Evolutionary conservation across 768 basidiomycete genomes (phyloP).

Genomic region (Podaxis sp.): DNA sequence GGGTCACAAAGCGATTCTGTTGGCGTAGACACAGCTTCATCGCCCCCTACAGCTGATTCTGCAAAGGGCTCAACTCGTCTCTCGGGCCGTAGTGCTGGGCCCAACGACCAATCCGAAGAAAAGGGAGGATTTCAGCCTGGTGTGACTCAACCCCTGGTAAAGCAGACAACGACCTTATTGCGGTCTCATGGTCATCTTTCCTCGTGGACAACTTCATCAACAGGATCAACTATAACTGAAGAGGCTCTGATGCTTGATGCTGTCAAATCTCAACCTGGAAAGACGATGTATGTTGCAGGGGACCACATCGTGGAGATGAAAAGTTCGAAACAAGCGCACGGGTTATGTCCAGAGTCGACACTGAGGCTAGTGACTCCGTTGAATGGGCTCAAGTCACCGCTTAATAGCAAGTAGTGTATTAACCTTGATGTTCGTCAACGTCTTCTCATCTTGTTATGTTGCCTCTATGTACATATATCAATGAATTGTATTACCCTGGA

Average conservation of each 20-base stretch:
- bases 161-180: background rate
- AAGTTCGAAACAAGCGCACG: background rate
- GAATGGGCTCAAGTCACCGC: background rate
- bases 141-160: background rate
- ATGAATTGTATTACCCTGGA: background rate
- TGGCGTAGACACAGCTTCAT: background rate
- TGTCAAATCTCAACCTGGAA: background rate
- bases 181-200: conserved; percentile 2
- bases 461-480: background rate
- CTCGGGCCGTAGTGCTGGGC: background rate
- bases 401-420: background rate
- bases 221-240: background rate
- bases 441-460: background rate
- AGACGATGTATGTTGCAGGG: background rate
- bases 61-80: background rate
- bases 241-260: background rate
- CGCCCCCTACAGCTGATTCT: background rate
- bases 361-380: conserved; percentile 10
- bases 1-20: background rate
- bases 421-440: background rate
- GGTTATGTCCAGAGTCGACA: conserved; percentile 11
- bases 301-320: background rate
- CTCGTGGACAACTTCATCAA: background rate
- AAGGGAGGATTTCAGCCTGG: background rate
- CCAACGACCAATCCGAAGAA: background rate